phyloP scores from a whole-genome alignment of 768 basidiomycete species.

The Termitomyces sp. region DNA sequence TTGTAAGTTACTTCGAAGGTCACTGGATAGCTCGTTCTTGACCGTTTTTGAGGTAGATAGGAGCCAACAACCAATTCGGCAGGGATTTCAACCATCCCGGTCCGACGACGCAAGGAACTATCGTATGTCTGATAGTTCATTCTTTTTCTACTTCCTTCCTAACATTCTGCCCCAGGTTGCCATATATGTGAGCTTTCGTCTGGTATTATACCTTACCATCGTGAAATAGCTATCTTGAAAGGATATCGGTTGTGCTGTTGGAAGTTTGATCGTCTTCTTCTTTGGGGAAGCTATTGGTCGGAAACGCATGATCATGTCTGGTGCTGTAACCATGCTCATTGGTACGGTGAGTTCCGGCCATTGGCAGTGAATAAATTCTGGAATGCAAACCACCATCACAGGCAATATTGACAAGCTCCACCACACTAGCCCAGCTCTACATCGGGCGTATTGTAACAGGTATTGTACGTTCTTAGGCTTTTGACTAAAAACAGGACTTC shows the following conservation, averaged over 20 bases:
- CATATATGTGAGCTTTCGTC: slow-evolving; percentile 29
- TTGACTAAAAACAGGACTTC: neutral
- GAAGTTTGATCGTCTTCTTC: slow-evolving; percentile 36
- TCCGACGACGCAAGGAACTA: slow-evolving; percentile 37
- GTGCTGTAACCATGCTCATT: slow-evolving; percentile 35
- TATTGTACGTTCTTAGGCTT: slow-evolving; percentile 24
- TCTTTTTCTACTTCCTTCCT: neutral
- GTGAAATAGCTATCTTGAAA: slow-evolving; percentile 6
- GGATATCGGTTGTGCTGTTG: slow-evolving; percentile 40
- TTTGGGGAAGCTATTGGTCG: slow-evolving; percentile 37
- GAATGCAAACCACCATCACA: slow-evolving; percentile 10
- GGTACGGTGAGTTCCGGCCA: slow-evolving; percentile 29
- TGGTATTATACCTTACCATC: neutral
- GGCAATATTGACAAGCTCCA: slow-evolving; percentile 39
- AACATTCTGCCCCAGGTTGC: slow-evolving; percentile 19
- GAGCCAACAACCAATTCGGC: slow-evolving; percentile 41
- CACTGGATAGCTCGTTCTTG: neutral
- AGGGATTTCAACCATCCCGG: slow-evolving; percentile 35
- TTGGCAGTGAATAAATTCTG: neutral
- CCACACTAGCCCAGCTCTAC: slow-evolving; percentile 36
- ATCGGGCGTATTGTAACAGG: slow-evolving; percentile 38
- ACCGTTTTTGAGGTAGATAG: slow-evolving; percentile 25
- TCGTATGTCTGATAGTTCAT: slow-evolving; percentile 25
- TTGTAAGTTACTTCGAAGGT: slow-evolving; percentile 22
- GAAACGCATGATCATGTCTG: slow-evolving; percentile 38